A percentile compares a stretch with the other conserved stretches of the same genome.
These are phyloP conservation scores for Polyporus tsugae DNA, from an alignment of 1,284 basidiomycete species.

Conservation along the genomic window DNA sequence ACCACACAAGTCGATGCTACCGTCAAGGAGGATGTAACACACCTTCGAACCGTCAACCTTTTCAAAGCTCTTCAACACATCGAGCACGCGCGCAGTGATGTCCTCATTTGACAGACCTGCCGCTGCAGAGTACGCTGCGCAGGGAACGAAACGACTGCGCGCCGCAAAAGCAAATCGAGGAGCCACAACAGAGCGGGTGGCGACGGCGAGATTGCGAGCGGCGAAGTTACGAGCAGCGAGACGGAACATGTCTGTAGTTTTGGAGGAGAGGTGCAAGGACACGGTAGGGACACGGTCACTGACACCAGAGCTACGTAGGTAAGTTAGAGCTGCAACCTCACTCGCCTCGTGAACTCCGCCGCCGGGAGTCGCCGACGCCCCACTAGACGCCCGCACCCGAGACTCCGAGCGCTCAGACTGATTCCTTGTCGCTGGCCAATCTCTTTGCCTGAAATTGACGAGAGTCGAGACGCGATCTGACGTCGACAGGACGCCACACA, in stretches of 20 bases:
- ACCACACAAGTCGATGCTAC: conserved; percentile 4
- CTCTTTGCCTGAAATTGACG: background rate
- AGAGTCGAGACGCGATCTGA: too few relatives aligned
- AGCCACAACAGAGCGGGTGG: conserved; percentile 26
- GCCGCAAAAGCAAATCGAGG: conserved; percentile 40
- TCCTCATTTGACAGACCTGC: conserved; percentile 78
- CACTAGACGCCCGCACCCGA: conserved; percentile 14
- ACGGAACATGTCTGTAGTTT: conserved; percentile 49
- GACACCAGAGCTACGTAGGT: conserved; percentile 21
- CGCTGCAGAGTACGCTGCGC: conserved; percentile 79
- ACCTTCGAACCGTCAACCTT: conserved; percentile 93
- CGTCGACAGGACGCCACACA: too few relatives aligned
- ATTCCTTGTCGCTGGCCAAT: background rate
- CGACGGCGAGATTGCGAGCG: conserved; percentile 39
- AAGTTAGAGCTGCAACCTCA: conserved; percentile 14
- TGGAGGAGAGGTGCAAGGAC: conserved; percentile 23
- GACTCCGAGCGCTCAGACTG: conserved; percentile 14
- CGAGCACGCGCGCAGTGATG: conserved; percentile 86
- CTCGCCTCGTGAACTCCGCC: conserved; percentile 26
- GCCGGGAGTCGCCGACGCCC: conserved; percentile 30
- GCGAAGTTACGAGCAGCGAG: conserved; percentile 47
- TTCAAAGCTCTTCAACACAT: conserved; percentile 94
- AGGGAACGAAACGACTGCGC: conserved; percentile 44
- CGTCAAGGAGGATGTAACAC: conserved; percentile 21
- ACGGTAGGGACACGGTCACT: conserved; percentile 28